These are phyloP conservation scores for Trichaptum fuscoviolaceum DNA, from an alignment of 768 basidiomycete genomes.

Conservation along the genomic window DNA sequence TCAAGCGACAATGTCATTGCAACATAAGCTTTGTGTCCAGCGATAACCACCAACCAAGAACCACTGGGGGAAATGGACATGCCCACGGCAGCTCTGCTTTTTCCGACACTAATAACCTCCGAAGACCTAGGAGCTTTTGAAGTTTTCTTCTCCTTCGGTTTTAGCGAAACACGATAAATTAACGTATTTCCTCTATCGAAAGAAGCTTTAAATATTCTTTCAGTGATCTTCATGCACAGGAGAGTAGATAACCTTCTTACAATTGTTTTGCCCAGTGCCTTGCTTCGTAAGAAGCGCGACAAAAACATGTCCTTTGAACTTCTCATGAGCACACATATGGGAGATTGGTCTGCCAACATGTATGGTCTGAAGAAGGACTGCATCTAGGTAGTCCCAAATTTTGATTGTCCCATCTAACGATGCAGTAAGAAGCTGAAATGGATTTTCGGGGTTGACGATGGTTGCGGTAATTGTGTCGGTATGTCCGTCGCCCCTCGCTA, in stretches of 20 bases:
- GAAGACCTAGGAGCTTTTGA: conserved; percentile 34
- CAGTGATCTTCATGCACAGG: not conserved
- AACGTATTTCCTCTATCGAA: conserved; percentile 16
- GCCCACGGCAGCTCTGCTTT: conserved; percentile 56
- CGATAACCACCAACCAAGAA: conserved; percentile 68
- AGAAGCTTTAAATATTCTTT: not conserved
- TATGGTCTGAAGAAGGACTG: conserved; percentile 68
- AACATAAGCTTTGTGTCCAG: conserved; percentile 75
- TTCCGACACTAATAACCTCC: conserved; percentile 56
- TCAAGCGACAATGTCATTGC: conserved; percentile 50
- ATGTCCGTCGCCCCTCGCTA: conserved; percentile 30
- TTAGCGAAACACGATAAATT: conserved; percentile 61
- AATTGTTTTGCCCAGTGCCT: not conserved
- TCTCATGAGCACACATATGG: conserved; percentile 64
- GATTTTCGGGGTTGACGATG: conserved; percentile 77
- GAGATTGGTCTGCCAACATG: conserved; percentile 64
- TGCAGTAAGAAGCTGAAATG: conserved; percentile 84
- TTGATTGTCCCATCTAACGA: conserved; percentile 80
- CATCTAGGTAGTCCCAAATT: conserved; percentile 94
- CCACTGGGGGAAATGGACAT: conserved; percentile 74
- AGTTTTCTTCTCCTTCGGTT: conserved; percentile 19
- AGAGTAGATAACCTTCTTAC: not conserved
- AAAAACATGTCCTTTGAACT: conserved; percentile 64
- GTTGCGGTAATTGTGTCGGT: conserved; percentile 64
- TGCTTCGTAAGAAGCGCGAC: conserved; percentile 40